These are phyloP conservation scores for Debaryomyces fabryi DNA, from an alignment of 1,139 yeast species.

Conservation along the genomic window DNA sequence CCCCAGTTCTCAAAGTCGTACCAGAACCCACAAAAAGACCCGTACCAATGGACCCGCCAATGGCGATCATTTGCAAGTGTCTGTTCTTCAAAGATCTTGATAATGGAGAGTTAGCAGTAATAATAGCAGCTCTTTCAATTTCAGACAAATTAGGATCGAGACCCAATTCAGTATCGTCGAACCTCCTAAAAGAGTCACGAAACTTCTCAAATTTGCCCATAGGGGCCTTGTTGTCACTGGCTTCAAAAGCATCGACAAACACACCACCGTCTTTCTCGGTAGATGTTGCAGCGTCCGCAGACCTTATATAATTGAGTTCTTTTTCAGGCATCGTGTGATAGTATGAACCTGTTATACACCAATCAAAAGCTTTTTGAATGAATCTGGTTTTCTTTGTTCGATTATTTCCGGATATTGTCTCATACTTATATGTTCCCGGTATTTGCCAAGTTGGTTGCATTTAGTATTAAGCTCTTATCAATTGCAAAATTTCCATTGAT, in stretches of 20 bases:
- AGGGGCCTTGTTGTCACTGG: conserved; percentile 26
- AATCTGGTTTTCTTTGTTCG: neutral
- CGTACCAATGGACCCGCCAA: conserved; percentile 88
- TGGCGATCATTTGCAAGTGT: conserved; percentile 81
- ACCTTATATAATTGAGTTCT: conserved; percentile 46
- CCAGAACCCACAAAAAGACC: conserved; percentile 75
- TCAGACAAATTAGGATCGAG: conserved; percentile 68
- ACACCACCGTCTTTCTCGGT: conserved; percentile 47
- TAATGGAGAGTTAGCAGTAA: conserved; percentile 72
- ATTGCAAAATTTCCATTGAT: neutral
- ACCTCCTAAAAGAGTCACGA: conserved; percentile 59
- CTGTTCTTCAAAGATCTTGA: conserved; percentile 62
- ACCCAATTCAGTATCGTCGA: conserved; percentile 52
- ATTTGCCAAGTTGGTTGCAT: neutral
- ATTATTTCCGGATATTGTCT: neutral
- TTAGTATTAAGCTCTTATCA: neutral
- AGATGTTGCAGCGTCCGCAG: conserved; percentile 39
- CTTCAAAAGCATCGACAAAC: conserved; percentile 45
- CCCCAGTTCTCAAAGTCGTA: conserved; percentile 57
- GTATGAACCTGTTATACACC: neutral
- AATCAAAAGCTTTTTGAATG: neutral
- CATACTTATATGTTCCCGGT: neutral
- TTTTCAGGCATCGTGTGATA: conserved; percentile 40
- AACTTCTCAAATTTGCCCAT: conserved; percentile 45
- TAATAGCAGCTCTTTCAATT: conserved; percentile 66